Base-by-base conservation (phyloP, 1,284 basidiomycete genomes). In the Exsudoporus floridanus region DNA sequence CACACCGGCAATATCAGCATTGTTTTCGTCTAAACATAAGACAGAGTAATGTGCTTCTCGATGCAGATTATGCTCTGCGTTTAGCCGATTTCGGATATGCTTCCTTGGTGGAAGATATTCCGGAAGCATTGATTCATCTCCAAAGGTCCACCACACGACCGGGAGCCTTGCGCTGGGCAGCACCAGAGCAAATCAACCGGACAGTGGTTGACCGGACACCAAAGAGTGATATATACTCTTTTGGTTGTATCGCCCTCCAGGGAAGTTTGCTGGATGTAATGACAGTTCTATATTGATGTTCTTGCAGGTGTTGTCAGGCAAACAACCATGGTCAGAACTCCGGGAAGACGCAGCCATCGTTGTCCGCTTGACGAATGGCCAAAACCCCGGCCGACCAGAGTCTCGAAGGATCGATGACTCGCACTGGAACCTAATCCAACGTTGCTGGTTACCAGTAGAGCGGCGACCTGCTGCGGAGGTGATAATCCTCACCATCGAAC, bases 141-240 rank as follows among this genome's bases (percentile, higher is more conserved):
- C 27, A 28, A 28, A 10, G 8, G 27, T 28, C 27, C 27, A 28
- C 9, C 1, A 3, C 9, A 28, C 27, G 10, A 28, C 4, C 27
- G 8, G 27, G 27, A 28, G 27, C 27, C 9, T 28, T 28, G 27
- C 27, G 27, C 27, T 28, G 27, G 27, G 10, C 27, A 1, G 27
- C 27, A 6, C 27, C 27, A 28, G 27, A 28, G 27, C 27, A 28
- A 10, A 28, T 28, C 4, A 10, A 28, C 10, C 9, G 27, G 27
- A 28, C 27, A 28, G 27, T 28, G 27, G 3, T 8, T 9, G 10
- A 10, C 7, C 21, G n/a, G 7, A 49, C 54, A 1, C 37, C 36
- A 0, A 47, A 49, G 25, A 57, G 36, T 7, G 58, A 60, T 18
- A 45, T 60, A 34, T 61, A 60, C 30, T 53, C 59, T 0, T 53